Conservation (phyloP, 2,329 filamentous ascomycete genomes). For the Nemania serpens region DNA sequence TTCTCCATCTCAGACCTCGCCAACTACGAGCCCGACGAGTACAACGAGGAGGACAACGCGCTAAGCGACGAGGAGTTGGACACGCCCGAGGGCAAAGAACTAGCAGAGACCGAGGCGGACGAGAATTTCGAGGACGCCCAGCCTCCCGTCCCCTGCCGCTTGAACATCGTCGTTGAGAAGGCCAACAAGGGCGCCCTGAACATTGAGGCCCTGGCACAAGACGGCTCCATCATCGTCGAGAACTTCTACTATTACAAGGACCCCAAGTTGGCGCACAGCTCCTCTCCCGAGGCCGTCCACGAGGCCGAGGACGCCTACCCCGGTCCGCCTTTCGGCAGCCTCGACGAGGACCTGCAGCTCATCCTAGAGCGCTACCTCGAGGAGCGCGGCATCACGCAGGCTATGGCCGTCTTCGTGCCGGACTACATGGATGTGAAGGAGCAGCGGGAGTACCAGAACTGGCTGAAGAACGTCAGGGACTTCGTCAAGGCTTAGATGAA, state of each 20-base stretch:
- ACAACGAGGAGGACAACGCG: slow-evolving; percentile 55
- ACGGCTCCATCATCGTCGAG: slow-evolving; percentile 85
- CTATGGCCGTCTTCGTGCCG: slow-evolving; percentile 86
- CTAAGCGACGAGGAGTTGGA: slow-evolving; percentile 58
- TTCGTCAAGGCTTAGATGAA: slow-evolving; percentile 73
- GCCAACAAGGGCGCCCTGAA: slow-evolving; percentile 81
- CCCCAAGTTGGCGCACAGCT: slow-evolving; percentile 74
- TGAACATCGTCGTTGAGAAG: slow-evolving; percentile 90
- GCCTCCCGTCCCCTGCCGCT: slow-evolving; percentile 74
- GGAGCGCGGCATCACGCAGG: slow-evolving; percentile 87
- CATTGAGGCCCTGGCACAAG: slow-evolving; percentile 84
- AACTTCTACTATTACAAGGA: slow-evolving; percentile 88
- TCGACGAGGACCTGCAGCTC: slow-evolving; percentile 94
- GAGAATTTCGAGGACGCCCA: slow-evolving; percentile 59
- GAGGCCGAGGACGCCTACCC: slow-evolving; percentile 79
- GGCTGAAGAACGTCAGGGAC: slow-evolving; percentile 84
- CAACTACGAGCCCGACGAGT: slow-evolving; percentile 64
- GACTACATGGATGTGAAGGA: slow-evolving; percentile 99
- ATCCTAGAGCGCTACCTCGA: slow-evolving; percentile 92
- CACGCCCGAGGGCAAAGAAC: slow-evolving; percentile 46
- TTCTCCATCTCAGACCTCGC: slow-evolving; percentile 87
- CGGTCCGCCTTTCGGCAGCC: slow-evolving; percentile 88
- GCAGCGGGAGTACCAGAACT: slow-evolving; percentile 92
- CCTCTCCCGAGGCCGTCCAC: slow-evolving; percentile 77
- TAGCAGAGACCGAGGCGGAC: slow-evolving; percentile 60